A percentile compares a stretch with the other conserved stretches of the same genome.
Conservation (phyloP, 306 rosid species). For the Rosa rugosa region DNA sequence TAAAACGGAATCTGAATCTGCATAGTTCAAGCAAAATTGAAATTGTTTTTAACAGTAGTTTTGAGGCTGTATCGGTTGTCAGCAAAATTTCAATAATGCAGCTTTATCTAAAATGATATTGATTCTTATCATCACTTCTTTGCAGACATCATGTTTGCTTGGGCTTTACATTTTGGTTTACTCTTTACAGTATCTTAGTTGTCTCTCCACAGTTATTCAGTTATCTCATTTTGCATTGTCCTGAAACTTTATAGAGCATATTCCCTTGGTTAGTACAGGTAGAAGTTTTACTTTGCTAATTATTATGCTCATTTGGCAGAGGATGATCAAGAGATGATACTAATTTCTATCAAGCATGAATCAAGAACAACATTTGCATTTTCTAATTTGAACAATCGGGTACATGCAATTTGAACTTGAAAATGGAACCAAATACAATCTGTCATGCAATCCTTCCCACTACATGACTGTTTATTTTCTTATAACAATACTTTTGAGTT, state of each 20-base stretch:
- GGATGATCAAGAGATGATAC: neutral
- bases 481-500: neutral
- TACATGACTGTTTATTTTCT: neutral
- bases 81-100: constrained; percentile 5
- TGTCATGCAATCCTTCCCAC: neutral
- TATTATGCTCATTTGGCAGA: neutral
- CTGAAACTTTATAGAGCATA: too few relatives aligned
- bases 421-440: too few relatives aligned
- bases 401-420: neutral
- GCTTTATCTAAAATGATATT: neutral
- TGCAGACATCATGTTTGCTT: neutral
- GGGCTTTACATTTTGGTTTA: neutral
- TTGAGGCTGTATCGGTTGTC: constrained; percentile 10
- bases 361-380: neutral
- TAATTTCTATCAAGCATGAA: neutral
- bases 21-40: constrained; percentile 19
- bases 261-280: neutral
- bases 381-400: neutral
- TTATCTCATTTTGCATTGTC: neutral
- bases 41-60: neutral
- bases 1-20: constrained; percentile 15
- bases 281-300: neutral
- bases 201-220: neutral
- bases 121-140: neutral
- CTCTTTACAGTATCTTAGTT: neutral